These are phyloP conservation scores for Dissophora ornata DNA, from an alignment of 192 early-diverging fungal genomes.

Conservation along the genomic window DNA sequence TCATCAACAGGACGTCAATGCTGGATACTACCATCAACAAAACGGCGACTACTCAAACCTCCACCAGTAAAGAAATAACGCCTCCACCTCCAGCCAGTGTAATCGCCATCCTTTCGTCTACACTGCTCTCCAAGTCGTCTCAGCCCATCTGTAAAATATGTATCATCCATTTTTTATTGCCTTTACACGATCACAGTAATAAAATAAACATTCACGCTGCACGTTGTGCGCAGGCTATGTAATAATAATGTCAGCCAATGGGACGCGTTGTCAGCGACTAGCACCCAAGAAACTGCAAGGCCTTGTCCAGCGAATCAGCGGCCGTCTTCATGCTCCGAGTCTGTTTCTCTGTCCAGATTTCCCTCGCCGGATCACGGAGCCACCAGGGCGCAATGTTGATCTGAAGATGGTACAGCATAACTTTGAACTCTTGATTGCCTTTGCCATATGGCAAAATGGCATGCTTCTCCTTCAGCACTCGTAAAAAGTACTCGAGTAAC, in stretches of 20 bases:
- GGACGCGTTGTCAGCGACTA: neutral
- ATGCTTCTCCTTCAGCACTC: constrained; percentile 17
- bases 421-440: constrained; percentile 40
- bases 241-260: constrained; percentile 3
- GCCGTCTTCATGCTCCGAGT: constrained; percentile 22
- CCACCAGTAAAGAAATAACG: constrained; percentile 31
- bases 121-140: too few species aligned
- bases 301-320: constrained; percentile 29
- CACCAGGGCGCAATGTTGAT: constrained; percentile 49
- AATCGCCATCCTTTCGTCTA: too few species aligned
- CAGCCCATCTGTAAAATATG: constrained; percentile 13
- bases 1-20: constrained; percentile 45
- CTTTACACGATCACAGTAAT: neutral
- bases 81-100: too few species aligned
- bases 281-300: constrained; percentile 35
- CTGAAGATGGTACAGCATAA: constrained; percentile 33
- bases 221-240: too few species aligned
- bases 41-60: constrained; percentile 45
- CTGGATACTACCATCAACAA: constrained; percentile 33
- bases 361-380: constrained; percentile 18
- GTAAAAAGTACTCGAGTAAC: constrained; percentile 30
- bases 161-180: neutral
- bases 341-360: constrained; percentile 38
- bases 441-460: constrained; percentile 25
- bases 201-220: neutral